Evolutionary conservation across 139 green algal species (phyloP).

Genomic region (Edaphochlamys debaryana): DNA sequence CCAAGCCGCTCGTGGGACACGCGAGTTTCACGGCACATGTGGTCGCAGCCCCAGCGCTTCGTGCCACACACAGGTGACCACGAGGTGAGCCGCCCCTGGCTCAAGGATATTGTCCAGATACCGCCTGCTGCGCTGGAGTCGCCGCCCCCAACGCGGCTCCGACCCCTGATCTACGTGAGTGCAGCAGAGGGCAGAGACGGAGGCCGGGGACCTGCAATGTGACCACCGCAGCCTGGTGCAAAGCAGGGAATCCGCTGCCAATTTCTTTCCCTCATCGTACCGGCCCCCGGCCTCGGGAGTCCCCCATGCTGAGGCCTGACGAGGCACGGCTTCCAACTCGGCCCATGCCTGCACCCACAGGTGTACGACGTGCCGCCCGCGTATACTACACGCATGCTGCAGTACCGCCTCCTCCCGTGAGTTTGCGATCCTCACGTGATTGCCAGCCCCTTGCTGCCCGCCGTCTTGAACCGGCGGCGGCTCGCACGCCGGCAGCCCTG

Average conservation of each 20-base stretch:
- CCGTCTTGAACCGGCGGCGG: too few species aligned
- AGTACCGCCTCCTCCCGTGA: not conserved
- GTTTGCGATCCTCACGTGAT: too few species aligned
- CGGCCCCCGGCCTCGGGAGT: not conserved
- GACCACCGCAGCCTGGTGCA: not conserved
- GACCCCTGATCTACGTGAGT: conserved; percentile 24
- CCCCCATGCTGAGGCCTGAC: too few species aligned
- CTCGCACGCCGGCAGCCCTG: too few species aligned
- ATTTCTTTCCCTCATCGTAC: not conserved
- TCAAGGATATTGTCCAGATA: not conserved
- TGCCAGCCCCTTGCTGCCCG: too few species aligned
- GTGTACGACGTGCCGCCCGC: conserved; percentile 24
- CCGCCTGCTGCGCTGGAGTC: not conserved
- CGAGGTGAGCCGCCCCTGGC: not conserved
- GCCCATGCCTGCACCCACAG: not conserved
- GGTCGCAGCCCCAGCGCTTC: too few species aligned
- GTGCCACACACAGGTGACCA: not conserved
- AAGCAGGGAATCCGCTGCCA: not conserved
- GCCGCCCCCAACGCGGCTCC: not conserved
- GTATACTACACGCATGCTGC: conserved; percentile 11
- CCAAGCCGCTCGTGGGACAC: too few species aligned
- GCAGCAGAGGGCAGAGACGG: not conserved
- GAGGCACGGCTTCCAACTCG: too few species aligned
- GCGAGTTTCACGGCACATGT: too few species aligned
- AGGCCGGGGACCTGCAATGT: too few species aligned